A percentile compares a stretch with the other conserved stretches of the same genome.
These are phyloP conservation scores for Usnea hakonensis DNA, from an alignment of 495 filamentous ascomycete genomes.

Conservation along the genomic window DNA sequence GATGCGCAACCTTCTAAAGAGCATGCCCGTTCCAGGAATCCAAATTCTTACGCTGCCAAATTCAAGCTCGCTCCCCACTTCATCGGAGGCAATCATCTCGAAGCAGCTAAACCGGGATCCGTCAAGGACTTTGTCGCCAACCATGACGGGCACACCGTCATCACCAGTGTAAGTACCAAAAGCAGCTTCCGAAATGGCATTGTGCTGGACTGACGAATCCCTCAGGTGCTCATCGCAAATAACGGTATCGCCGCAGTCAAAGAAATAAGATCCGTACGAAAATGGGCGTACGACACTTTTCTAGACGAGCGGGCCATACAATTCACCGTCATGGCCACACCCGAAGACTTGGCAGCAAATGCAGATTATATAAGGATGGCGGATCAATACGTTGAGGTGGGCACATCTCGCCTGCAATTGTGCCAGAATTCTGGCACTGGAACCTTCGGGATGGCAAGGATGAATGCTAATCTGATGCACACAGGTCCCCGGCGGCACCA, in stretches of 20 bases:
- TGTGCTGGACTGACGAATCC: neutral
- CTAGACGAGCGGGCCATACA: constrained; percentile 97
- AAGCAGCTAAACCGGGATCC: constrained; percentile 63
- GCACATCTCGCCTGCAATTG: constrained; percentile 8
- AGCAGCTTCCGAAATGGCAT: neutral
- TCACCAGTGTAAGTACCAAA: constrained; percentile 69
- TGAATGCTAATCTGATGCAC: neutral
- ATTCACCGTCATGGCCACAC: constrained; percentile 99
- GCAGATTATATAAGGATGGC: constrained; percentile 99
- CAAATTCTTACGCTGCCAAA: constrained; percentile 60
- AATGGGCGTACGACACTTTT: constrained; percentile 99
- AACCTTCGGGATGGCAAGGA: neutral
- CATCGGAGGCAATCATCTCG: constrained; percentile 85
- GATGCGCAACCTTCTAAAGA: constrained; percentile 40
- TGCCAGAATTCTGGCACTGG: neutral
- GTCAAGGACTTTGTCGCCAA: constrained; percentile 92
- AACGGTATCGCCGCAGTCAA: constrained; percentile 99
- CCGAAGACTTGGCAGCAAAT: constrained; percentile 96
- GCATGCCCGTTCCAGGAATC: constrained; percentile 24
- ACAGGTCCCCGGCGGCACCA: constrained; percentile 88
- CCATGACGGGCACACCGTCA: constrained; percentile 92
- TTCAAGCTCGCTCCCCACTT: constrained; percentile 83
- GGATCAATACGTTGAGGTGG: constrained; percentile 95
- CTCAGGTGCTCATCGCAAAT: constrained; percentile 94
- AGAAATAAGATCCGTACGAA: constrained; percentile 94